Conservation (phyloP, 768 basidiomycete genomes). For the Trametes cinnabarina region DNA sequence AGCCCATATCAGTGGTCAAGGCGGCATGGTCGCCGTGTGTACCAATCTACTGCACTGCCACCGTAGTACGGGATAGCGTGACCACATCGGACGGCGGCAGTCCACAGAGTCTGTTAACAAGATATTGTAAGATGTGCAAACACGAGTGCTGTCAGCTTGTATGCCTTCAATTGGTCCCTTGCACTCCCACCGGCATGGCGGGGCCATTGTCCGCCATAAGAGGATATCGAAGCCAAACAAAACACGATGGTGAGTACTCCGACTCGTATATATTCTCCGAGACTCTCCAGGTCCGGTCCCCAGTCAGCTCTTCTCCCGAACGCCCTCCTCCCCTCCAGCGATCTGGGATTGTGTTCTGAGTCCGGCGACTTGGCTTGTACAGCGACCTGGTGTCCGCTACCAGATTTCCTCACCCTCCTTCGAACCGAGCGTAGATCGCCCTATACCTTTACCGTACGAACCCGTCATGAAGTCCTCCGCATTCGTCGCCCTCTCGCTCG, state of each 20-base stretch:
- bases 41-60: too few relatives aligned
- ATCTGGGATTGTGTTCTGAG: slow-evolving; percentile 14
- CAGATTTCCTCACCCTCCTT: slow-evolving; percentile 9
- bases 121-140: too few relatives aligned
- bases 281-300: not conserved
- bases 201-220: not conserved
- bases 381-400: slow-evolving; percentile 15
- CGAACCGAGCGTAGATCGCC: slow-evolving; percentile 15
- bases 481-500: slow-evolving; percentile 32
- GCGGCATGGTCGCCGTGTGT: too few relatives aligned
- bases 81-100: too few relatives aligned
- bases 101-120: too few relatives aligned
- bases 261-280: not conserved
- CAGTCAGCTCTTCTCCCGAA: slow-evolving; percentile 4
- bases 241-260: not conserved
- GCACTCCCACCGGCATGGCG: not conserved
- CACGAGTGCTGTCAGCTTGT: slow-evolving; percentile 5
- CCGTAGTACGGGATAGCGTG: too few relatives aligned
- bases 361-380: slow-evolving; percentile 13
- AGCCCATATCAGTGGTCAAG: not conserved
- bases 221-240: slow-evolving; percentile 1
- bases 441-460: slow-evolving; percentile 2
- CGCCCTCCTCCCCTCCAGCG: not conserved
- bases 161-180: not conserved
- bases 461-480: slow-evolving; percentile 38